A percentile compares a stretch with the other conserved stretches of the same genome.
These are phyloP conservation scores for Carex scoparia DNA, from an alignment of 176 grass and related monocot species.

Conservation along the genomic window DNA sequence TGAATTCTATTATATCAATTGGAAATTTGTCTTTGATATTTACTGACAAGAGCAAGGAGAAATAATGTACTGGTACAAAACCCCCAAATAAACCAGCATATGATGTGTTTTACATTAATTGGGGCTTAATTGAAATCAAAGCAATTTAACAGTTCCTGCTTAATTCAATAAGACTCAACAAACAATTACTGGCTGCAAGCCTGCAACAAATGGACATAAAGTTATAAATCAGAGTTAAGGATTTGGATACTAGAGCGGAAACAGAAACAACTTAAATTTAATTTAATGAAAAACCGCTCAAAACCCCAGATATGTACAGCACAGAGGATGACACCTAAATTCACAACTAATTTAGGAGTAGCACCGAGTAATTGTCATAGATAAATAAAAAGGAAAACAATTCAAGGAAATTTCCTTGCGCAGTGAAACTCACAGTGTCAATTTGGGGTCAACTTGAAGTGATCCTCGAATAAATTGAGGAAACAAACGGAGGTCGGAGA, in stretches of 20 bases:
- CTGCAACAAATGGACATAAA: neutral
- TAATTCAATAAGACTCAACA: neutral
- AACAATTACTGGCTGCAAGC: neutral
- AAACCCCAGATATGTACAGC: neutral
- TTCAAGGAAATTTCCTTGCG: neutral
- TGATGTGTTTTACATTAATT: neutral
- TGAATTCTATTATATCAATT: neutral
- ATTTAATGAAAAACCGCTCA: neutral
- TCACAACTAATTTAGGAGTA: neutral
- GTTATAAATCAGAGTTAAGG: neutral
- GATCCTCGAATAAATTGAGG: neutral
- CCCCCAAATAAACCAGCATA: neutral
- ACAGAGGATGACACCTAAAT: neutral
- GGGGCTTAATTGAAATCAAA: neutral
- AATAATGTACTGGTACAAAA: neutral
- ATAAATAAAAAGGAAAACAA: neutral
- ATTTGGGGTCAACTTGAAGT: neutral
- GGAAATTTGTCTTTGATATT: neutral
- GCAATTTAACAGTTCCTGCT: neutral
- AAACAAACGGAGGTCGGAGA: neutral
- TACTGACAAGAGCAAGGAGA: neutral
- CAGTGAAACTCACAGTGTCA: constrained; percentile 10
- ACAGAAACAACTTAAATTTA: neutral
- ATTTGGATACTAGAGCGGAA: neutral
- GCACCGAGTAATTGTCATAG: neutral